phyloP scores from a whole-genome alignment of 371 early-diverging fungal species.

The Saksenaea vasiformis region DNA sequence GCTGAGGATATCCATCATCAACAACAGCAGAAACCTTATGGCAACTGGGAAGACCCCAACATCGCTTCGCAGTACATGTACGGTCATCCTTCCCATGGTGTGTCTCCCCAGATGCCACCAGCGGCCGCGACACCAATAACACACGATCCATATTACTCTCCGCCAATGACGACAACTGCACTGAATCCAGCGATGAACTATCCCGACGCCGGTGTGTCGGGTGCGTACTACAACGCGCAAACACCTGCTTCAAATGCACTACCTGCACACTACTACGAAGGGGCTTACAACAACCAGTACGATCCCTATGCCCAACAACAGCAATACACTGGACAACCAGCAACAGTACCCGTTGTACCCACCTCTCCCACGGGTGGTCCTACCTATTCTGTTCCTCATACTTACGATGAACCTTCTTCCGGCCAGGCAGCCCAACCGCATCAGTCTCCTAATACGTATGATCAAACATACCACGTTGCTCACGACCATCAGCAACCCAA shows the following conservation, averaged over 20 bases:
- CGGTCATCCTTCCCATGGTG: background rate
- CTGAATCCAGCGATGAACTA: constrained; percentile 23
- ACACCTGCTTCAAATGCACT: constrained; percentile 6
- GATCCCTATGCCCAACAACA: constrained; percentile 16
- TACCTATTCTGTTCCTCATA: constrained; percentile 22
- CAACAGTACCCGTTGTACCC: background rate
- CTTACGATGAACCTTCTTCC: constrained; percentile 23
- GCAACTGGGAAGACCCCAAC: background rate
- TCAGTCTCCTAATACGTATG: background rate
- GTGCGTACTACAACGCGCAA: constrained; percentile 23
- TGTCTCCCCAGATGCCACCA: constrained; percentile 21
- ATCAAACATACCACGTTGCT: background rate
- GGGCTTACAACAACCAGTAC: constrained; percentile 13
- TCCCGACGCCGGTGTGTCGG: constrained; percentile 29
- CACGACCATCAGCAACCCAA: background rate
- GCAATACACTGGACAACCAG: background rate
- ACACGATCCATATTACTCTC: constrained; percentile 18
- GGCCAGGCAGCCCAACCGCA: constrained; percentile 5
- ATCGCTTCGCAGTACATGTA: background rate
- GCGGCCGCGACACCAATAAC: constrained; percentile 4
- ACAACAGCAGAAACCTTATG: constrained; percentile 7
- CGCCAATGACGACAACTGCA: constrained; percentile 15
- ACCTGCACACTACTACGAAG: constrained; percentile 21
- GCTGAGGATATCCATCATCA: constrained; percentile 17
- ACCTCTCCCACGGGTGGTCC: constrained; percentile 7